phyloP scores from a whole-genome alignment of 495 filamentous ascomycete species.

The Aspergillus indologenus region DNA sequence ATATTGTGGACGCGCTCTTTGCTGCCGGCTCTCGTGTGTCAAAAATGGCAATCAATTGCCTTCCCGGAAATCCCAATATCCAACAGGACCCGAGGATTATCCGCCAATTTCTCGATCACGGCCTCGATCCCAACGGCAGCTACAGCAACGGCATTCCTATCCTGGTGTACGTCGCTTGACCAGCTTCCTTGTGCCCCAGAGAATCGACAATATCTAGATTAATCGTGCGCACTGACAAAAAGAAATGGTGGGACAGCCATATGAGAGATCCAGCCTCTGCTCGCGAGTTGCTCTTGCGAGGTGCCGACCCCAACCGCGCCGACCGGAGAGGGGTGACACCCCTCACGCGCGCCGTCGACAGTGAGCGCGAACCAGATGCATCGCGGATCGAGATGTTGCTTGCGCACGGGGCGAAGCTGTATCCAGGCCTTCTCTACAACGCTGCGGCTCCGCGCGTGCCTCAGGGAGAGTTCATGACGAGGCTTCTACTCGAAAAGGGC shows the following conservation, averaged over 20 bases:
- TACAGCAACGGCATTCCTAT: conserved; percentile 46
- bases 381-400: conserved; percentile 12
- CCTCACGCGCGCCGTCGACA: neutral
- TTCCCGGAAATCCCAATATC: no score
- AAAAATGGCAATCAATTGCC: no score
- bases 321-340: conserved; percentile 3
- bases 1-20: no score
- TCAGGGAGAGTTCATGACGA: conserved; percentile 11
- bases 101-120: conserved; percentile 59
- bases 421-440: conserved; percentile 12
- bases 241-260: neutral
- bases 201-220: no score
- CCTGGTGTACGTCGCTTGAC: conserved; percentile 5
- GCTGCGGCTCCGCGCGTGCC: conserved; percentile 4
- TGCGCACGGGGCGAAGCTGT: conserved; percentile 10
- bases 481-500: conserved; percentile 16
- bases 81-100: conserved; percentile 7
- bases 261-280: conserved; percentile 8
- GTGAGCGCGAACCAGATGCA: neutral
- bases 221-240: neutral
- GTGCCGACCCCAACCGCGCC: conserved; percentile 11
- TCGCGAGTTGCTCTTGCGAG: conserved; percentile 16
- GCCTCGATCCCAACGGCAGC: conserved; percentile 92
- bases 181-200: neutral
- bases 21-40: no score